Conservation (phyloP, 2,329 filamentous ascomycete species). For the Dothidotthia symphoricarpi region DNA sequence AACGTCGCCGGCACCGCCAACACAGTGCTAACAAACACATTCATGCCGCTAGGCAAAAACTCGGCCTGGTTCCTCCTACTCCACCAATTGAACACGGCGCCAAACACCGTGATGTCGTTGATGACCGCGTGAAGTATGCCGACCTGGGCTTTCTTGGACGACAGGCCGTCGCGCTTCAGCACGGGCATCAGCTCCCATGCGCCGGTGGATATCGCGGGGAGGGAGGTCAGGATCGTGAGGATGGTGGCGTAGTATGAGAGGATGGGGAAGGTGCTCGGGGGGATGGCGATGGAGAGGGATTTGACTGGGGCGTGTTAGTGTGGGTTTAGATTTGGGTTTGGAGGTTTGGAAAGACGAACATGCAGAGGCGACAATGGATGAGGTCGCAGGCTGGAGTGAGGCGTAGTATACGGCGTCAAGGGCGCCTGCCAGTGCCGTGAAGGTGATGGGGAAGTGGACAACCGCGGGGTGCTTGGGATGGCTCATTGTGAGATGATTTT, state of each 20-base stretch:
- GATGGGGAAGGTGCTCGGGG: constrained; percentile 37
- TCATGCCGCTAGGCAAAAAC: constrained; percentile 39
- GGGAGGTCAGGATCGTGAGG: constrained; percentile 37
- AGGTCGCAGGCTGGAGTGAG: constrained; percentile 35
- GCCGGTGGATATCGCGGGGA: constrained; percentile 37
- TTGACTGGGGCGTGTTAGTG: constrained; percentile 20
- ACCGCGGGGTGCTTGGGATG: constrained; percentile 49
- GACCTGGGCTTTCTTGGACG: constrained; percentile 44
- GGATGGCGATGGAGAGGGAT: constrained; percentile 26
- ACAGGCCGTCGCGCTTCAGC: constrained; percentile 46
- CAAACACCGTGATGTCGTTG: constrained; percentile 45
- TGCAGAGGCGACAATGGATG: constrained; percentile 31
- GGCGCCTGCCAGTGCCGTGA: constrained; percentile 44
- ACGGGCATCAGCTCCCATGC: constrained; percentile 42
- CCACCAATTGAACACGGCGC: constrained; percentile 47
- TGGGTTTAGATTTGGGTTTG: neutral
- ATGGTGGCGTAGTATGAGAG: constrained; percentile 48
- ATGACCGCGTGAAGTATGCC: constrained; percentile 45
- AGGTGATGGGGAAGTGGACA: constrained; percentile 51
- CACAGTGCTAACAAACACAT: constrained; percentile 40
- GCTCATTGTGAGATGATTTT: constrained; percentile 15
- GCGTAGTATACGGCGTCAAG: constrained; percentile 44
- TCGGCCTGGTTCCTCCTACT: constrained; percentile 32
- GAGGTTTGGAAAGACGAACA: constrained; percentile 10
- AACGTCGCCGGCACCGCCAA: constrained; percentile 38